Conservation (phyloP, 352 stramenopile species). For the Pythium brassicae region DNA sequence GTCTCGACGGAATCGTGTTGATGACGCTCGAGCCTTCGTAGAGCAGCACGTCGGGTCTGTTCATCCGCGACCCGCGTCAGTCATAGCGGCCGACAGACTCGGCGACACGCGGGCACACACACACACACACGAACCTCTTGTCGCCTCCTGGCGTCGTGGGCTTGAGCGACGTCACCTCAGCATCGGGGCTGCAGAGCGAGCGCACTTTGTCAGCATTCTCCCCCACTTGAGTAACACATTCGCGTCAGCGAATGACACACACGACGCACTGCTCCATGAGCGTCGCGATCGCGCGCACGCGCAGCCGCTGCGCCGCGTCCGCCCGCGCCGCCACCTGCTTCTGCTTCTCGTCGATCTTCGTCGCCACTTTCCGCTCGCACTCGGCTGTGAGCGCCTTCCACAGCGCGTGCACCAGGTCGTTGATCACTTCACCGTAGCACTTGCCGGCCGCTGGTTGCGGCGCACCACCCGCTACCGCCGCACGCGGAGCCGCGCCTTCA, state of each 20-base stretch:
- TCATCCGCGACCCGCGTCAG: background rate
- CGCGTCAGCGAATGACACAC: too few species aligned
- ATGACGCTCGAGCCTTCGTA: constrained; percentile 77
- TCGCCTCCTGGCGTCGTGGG: constrained; percentile 17
- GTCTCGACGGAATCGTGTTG: constrained; percentile 60
- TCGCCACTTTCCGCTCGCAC: constrained; percentile 45
- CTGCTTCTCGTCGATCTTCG: constrained; percentile 81
- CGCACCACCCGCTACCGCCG: background rate
- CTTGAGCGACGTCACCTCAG: constrained; percentile 44
- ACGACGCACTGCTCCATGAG: constrained; percentile 64
- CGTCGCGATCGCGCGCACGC: constrained; percentile 38
- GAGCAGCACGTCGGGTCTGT: constrained; percentile 64
- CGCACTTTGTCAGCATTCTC: background rate
- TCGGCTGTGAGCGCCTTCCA: constrained; percentile 53
- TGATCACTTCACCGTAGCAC: constrained; percentile 69
- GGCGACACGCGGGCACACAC: too few species aligned
- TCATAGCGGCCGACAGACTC: too few species aligned
- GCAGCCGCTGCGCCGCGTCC: constrained; percentile 56
- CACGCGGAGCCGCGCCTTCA: background rate
- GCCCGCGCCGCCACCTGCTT: constrained; percentile 61
- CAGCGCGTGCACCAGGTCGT: constrained; percentile 62
- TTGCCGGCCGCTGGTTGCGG: constrained; percentile 17
- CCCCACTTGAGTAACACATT: background rate
- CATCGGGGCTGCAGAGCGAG: constrained; percentile 26
- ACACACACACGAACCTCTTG: background rate